Evolutionary conservation across 805 yeast species (phyloP).

Genomic region (Yamadazyma paraphyllophila): DNA sequence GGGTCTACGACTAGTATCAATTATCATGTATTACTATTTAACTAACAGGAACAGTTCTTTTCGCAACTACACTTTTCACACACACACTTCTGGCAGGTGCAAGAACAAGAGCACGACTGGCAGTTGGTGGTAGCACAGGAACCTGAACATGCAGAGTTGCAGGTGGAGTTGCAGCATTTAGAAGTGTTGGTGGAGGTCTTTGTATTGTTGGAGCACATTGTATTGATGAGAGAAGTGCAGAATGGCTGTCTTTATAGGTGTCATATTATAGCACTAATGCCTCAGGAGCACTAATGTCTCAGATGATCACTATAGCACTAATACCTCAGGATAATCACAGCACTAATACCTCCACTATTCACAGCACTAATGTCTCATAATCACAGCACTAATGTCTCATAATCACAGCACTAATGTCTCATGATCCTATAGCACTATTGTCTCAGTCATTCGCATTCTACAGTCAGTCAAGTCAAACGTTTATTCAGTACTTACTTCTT

Average conservation of each 20-base stretch:
- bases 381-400: not conserved
- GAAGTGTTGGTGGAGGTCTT: not conserved
- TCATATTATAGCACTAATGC: not conserved
- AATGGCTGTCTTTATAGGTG: not conserved
- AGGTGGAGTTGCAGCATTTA: not conserved
- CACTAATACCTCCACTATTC: no score
- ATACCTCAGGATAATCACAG: not conserved
- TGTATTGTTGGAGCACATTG: slow-evolving; percentile 1
- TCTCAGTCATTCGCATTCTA: not conserved
- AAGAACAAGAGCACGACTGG: not conserved
- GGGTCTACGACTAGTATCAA: no score
- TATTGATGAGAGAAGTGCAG: not conserved
- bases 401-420: not conserved
- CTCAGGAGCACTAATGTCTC: not conserved
- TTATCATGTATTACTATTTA: not conserved
- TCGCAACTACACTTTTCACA: slow-evolving; percentile 1
- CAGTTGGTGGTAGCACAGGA: not conserved
- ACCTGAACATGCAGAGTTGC: not conserved
- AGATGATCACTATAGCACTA: not conserved
- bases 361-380: not conserved
- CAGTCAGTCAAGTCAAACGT: not conserved
- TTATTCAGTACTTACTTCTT: slow-evolving; percentile 7
- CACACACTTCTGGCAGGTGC: not conserved
- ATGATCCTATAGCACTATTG: no score
- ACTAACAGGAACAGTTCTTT: not conserved